These are phyloP conservation scores for Xylariaceae sp. DNA, from an alignment of 2,329 filamentous ascomycete species.

Conservation along the genomic window DNA sequence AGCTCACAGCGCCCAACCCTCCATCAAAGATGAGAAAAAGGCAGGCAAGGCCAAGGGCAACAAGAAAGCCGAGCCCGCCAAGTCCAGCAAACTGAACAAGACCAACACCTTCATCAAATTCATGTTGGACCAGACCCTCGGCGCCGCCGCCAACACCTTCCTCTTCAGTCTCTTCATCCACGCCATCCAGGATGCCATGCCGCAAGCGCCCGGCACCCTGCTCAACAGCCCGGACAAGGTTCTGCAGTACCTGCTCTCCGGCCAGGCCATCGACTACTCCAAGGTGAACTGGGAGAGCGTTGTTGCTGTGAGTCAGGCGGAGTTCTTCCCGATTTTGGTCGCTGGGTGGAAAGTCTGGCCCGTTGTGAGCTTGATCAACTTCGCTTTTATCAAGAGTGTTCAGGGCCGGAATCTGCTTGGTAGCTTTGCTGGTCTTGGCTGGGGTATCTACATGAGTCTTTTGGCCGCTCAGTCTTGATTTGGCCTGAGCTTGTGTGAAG, in stretches of 20 bases:
- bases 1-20: conserved; percentile 48
- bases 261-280: conserved; percentile 40
- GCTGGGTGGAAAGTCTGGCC: conserved; percentile 74
- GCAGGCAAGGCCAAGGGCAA: conserved; percentile 31
- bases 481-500: neutral
- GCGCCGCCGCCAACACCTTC: conserved; percentile 59
- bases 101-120: conserved; percentile 64
- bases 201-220: conserved; percentile 27
- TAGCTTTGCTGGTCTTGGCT: conserved; percentile 65
- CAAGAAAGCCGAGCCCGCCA: conserved; percentile 36
- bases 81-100: conserved; percentile 49
- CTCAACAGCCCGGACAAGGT: conserved; percentile 35
- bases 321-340: conserved; percentile 59
- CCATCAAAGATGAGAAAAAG: conserved; percentile 39
- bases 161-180: conserved; percentile 49
- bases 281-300: conserved; percentile 43
- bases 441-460: conserved; percentile 72
- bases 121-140: conserved; percentile 62
- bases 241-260: conserved; percentile 27
- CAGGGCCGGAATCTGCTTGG: conserved; percentile 65
- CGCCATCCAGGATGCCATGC: conserved; percentile 49
- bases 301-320: conserved; percentile 41
- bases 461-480: conserved; percentile 37
- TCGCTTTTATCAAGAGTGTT: conserved; percentile 62
- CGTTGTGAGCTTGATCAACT: conserved; percentile 63